Conservation (phyloP, 2,329 filamentous ascomycete genomes). For the Parastagonospora avenae region DNA sequence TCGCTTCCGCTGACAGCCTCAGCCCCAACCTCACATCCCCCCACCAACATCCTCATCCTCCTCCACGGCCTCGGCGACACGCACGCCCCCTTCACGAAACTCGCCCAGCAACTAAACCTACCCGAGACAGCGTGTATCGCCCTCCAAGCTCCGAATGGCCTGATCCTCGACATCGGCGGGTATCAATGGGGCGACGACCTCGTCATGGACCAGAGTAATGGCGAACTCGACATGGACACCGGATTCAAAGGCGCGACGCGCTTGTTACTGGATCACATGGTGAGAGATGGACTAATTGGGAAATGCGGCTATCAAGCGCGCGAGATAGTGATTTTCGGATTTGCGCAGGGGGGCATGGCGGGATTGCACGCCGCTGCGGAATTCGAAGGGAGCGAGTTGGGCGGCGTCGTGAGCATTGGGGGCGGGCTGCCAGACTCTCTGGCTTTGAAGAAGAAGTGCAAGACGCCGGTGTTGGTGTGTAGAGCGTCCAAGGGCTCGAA, state of each 20-base stretch:
- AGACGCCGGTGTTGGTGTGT: conserved; percentile 68
- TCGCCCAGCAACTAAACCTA: conserved; percentile 71
- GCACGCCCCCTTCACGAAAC: conserved; percentile 68
- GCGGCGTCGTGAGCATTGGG: conserved; percentile 68
- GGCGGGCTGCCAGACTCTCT: conserved; percentile 57
- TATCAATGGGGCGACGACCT: conserved; percentile 68
- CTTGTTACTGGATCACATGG: conserved; percentile 51
- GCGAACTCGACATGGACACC: conserved; percentile 60
- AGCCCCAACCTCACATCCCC: conserved; percentile 57
- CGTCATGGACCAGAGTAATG: conserved; percentile 58
- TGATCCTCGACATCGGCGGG: conserved; percentile 71
- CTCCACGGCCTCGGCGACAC: conserved; percentile 86
- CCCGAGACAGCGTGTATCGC: conserved; percentile 79
- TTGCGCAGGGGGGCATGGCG: conserved; percentile 63
- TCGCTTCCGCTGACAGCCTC: conserved; percentile 18
- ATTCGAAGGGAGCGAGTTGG: conserved; percentile 50
- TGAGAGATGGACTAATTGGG: conserved; percentile 51
- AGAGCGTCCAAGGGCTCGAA: conserved; percentile 57
- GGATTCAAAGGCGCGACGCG: conserved; percentile 54
- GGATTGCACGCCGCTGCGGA: conserved; percentile 53
- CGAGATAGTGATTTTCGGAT: conserved; percentile 61
- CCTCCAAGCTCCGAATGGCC: conserved; percentile 70
- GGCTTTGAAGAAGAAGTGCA: conserved; percentile 56
- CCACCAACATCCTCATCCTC: conserved; percentile 77
- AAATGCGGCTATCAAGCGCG: conserved; percentile 57